Base-by-base conservation (phyloP, 2,329 filamentous ascomycete species). In the Saccharata proteae region DNA sequence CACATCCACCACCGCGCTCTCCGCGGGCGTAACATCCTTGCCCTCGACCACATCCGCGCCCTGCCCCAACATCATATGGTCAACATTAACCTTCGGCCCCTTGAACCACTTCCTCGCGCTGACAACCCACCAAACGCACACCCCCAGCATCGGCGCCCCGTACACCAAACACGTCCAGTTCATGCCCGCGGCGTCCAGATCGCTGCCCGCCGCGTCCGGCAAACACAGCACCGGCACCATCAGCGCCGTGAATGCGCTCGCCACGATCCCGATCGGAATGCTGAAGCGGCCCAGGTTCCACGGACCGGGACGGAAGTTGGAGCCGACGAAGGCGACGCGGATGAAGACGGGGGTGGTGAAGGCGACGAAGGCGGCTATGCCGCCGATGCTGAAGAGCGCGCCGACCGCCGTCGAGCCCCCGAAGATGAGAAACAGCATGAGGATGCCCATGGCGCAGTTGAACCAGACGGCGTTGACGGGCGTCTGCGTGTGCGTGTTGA, bases 401-500 rank as follows among this genome's bases (percentile, higher is more conserved):
- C 74, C 74, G 38, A 80, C 71, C 2, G 75, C 72, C 4, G 72
- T 51, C 4, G 60, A 52, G 12, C 77, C 76, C 1, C 66, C 74
- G 38, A 82, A 76, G 27, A 81, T 71, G 3, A 82, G 65, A 1
- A 80, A 58, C 16, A 74, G 62, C 37, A 74, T 61, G 2, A 74
- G 34, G 19, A 72, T 67, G 1, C 75, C 76, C 16, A 81, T 61
- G 3, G 53, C 41, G 23, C 63, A 63, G 43, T 80, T 80, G 49
- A 79, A 65, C 66, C 77, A 74, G 8, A 80, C 77, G 0, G 77
- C 75, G 45, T 80, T 80, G 29, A 80, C 75, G 0, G 77, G 77
- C 1, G 77, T 81, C 30, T 64, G 54, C 2, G 77, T 81, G 43
- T 54, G 47, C 2, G 46, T 43, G 52, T 81, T 76, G 30, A 81